Percentiles rank a stretch among this genome's conserved stretches.
Conservation (phyloP, 768 basidiomycete species). For the Pisolithus albus region DNA sequence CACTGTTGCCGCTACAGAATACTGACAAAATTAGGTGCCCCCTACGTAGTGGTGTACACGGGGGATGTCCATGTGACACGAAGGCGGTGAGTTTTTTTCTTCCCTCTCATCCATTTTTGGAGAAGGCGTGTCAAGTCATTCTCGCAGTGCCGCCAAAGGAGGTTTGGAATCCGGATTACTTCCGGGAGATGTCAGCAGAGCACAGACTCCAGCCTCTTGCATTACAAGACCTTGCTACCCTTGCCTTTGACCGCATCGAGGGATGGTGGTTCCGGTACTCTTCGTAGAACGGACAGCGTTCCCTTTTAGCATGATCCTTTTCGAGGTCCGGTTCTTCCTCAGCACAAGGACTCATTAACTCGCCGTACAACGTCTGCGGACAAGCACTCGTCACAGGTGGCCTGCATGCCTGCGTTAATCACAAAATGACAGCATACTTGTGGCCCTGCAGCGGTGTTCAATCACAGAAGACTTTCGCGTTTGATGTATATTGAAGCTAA, state of each 20-base stretch:
- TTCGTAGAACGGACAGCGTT: conserved; percentile 22
- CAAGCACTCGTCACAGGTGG: too few species aligned
- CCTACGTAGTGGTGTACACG: too few species aligned
- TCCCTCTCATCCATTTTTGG: too few species aligned
- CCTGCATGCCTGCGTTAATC: too few species aligned
- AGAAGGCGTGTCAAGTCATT: conserved; percentile 23
- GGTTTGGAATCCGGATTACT: conserved; percentile 17
- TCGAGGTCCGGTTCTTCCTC: conserved; percentile 14
- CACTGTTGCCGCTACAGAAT: conserved; percentile 11
- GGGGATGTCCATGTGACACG: conserved; percentile 3
- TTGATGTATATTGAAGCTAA: too few species aligned
- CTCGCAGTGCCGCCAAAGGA: conserved; percentile 10
- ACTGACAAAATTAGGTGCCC: too few species aligned
- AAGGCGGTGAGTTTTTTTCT: conserved; percentile 13
- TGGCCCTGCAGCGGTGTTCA: too few species aligned
- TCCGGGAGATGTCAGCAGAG: conserved; percentile 15
- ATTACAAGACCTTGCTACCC: conserved; percentile 21
- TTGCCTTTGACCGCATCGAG: conserved; percentile 9
- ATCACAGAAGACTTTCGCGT: too few species aligned
- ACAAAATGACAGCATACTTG: too few species aligned
- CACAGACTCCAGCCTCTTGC: conserved; percentile 23
- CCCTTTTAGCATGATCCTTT: conserved; percentile 7
- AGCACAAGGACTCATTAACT: neutral
- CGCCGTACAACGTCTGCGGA: too few species aligned
- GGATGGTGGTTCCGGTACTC: conserved; percentile 5